Percentiles rank a stretch among this genome's conserved stretches.
Evolutionary conservation across 768 basidiomycete genomes (phyloP).

Genomic region (Candolleomyces efflorescens): DNA sequence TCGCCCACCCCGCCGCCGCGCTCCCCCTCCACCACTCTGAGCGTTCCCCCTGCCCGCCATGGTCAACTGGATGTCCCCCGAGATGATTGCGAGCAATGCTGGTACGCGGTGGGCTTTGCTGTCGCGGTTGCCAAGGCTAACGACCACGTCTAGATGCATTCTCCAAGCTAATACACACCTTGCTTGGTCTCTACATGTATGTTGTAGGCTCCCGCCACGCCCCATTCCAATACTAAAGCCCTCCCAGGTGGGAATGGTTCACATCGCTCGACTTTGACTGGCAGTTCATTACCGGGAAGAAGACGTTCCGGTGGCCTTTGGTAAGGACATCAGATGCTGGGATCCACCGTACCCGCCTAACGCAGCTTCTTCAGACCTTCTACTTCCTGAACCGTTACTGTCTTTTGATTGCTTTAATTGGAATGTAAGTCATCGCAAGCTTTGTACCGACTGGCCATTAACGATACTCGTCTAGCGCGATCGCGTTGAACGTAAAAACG

Average conservation of each 20-base stretch:
- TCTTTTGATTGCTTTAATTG: conserved; percentile 59
- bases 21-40: neutral
- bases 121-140: neutral
- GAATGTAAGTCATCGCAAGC: conserved; percentile 47
- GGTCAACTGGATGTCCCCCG: conserved; percentile 54
- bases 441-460: neutral
- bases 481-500: conserved; percentile 56
- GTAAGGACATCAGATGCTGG: conserved; percentile 23
- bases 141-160: conserved; percentile 32
- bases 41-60: conserved; percentile 25
- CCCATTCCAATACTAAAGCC: conserved; percentile 2
- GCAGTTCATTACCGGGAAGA: conserved; percentile 53
- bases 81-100: conserved; percentile 43
- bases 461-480: conserved; percentile 31
- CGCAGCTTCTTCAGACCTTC: conserved; percentile 41
- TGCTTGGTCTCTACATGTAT: conserved; percentile 60
- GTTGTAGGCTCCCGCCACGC: neutral
- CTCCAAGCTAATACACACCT: conserved; percentile 53
- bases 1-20: conserved; percentile 1
- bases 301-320: conserved; percentile 64
- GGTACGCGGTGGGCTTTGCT: conserved; percentile 26
- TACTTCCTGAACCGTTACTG: conserved; percentile 70
- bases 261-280: conserved; percentile 63
- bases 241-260: conserved; percentile 60
- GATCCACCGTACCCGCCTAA: neutral